Evolutionary conservation across 2,329 filamentous ascomycete genomes (phyloP).

Genomic region (Septoria linicola): DNA sequence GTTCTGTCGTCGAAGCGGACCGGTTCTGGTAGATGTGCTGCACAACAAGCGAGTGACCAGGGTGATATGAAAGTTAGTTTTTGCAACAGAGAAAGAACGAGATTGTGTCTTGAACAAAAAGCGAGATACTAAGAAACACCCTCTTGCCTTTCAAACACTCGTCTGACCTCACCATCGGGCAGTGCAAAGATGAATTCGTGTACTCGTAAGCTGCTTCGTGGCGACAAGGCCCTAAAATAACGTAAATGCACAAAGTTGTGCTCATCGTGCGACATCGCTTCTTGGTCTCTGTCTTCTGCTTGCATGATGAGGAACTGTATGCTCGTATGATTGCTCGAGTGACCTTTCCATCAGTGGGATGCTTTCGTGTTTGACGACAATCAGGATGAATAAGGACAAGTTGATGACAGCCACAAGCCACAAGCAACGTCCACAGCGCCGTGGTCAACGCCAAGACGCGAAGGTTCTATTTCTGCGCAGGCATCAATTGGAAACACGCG

Average conservation of each 20-base stretch:
- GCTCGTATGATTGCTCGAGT: no score
- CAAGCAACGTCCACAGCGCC: no score
- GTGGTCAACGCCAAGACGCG: no score
- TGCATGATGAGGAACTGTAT: no score
- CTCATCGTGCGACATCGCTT: neutral
- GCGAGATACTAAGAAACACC: neutral
- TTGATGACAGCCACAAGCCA: no score
- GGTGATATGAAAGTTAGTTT: neutral
- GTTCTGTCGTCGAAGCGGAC: neutral
- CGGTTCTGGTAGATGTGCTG: neutral
- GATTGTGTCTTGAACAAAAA: neutral
- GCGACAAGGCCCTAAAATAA: constrained; percentile 5
- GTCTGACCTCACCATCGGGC: constrained; percentile 4
- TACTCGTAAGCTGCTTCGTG: constrained; percentile 9
- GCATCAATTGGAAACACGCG: neutral
- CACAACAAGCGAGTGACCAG: neutral
- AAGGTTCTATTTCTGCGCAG: neutral
- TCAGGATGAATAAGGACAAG: no score
- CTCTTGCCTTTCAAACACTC: neutral
- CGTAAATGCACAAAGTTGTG: neutral
- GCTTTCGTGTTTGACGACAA: no score
- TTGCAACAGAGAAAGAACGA: neutral
- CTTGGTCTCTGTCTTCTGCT: no score
- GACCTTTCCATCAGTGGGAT: no score
- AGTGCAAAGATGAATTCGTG: constrained; percentile 7